These are phyloP conservation scores for Spergularia bocconei DNA, from an alignment of 148 eudicot species.

Conservation along the genomic window DNA sequence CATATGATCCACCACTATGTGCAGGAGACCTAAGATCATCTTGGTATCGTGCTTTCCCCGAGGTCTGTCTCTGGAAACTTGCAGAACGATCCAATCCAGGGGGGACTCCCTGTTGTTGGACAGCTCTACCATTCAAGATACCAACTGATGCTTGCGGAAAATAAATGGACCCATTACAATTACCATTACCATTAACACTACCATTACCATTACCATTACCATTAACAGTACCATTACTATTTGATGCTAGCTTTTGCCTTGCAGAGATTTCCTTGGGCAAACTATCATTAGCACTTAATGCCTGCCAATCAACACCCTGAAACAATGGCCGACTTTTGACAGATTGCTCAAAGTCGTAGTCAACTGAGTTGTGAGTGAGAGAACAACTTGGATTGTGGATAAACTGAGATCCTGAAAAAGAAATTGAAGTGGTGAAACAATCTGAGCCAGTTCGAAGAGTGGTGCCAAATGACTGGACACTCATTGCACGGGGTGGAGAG, in stretches of 20 bases:
- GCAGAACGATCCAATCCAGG: slow-evolving; percentile 48
- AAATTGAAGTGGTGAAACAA: slow-evolving; percentile 75
- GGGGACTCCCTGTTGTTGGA: slow-evolving; percentile 41
- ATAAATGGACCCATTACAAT: slow-evolving; percentile 51
- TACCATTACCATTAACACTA: slow-evolving; percentile 29
- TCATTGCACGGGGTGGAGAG: slow-evolving; percentile 81
- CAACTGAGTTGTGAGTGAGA: slow-evolving; percentile 60
- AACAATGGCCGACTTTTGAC: slow-evolving; percentile 87
- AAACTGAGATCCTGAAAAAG: slow-evolving; percentile 90
- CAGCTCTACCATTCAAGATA: slow-evolving; percentile 44
- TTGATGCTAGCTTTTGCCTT: slow-evolving; percentile 37
- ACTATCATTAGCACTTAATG: slow-evolving; percentile 49
- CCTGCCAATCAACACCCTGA: slow-evolving; percentile 86
- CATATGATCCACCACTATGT: slow-evolving; percentile 64
- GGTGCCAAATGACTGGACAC: slow-evolving; percentile 79
- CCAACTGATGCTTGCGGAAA: slow-evolving; percentile 50
- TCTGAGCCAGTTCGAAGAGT: slow-evolving; percentile 77
- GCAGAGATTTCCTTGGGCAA: slow-evolving; percentile 48
- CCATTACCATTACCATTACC: neutral
- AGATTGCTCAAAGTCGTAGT: slow-evolving; percentile 71
- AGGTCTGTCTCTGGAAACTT: slow-evolving; percentile 59
- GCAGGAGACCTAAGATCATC: slow-evolving; percentile 51
- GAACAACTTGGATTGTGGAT: slow-evolving; percentile 89
- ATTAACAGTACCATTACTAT: slow-evolving; percentile 50
- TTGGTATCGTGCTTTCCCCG: slow-evolving; percentile 42